Evolutionary conservation across 2,329 filamentous ascomycete species (phyloP), one percentile per base, ranked within the genome.

Genomic region (Colletotrichum sp.): DNA sequence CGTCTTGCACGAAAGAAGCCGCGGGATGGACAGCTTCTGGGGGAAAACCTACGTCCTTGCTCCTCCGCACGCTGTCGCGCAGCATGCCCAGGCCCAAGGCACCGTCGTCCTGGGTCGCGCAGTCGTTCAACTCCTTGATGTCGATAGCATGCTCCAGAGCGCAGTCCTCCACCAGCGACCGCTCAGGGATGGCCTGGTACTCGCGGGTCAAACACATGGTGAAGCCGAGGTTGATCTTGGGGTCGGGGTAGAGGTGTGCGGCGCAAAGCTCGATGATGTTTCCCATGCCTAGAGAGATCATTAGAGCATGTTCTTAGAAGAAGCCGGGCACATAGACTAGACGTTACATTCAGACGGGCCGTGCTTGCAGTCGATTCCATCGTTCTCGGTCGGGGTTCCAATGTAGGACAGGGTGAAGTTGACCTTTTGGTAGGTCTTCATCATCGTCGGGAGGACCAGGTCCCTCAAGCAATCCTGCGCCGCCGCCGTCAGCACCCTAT

Each of bases 211-310:
- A 86, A 86, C 97, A 99, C 90, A 98, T 97, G 73, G 95, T 93
- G 86, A 99, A 99, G 77, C 96, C 96, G 26, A 99, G 92, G 80
- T 94, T 96, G 78, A 93, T 94, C 85, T 98, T 97, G 36, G 95
- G 94, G 78, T 96, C 93, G 34, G 95, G 94, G 82, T 97, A 97
- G 36, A 97, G 90, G 78, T 94, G 89, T 75, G 93, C 93, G 39
- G 96, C 96, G 86, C 97, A 99, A 66, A 99, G 93, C 83, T 98
- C 94, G 84, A 99, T 89, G 83, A 98, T 98, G 86, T 99, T 96
- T 77, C 97, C 97, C 81, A 99, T 92, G 84, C 95, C 85, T 86
- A 77, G 13, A 48, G 5, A 52, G 36, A 70, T 18, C n/a, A 4
- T 34, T 36, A 63, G 59, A 48, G 43, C 9, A 30, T 34, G n/a